A percentile compares a stretch with the other conserved stretches of the same genome.
Conservation (phyloP, 495 filamentous ascomycete species). For the Cercophora sp. region DNA sequence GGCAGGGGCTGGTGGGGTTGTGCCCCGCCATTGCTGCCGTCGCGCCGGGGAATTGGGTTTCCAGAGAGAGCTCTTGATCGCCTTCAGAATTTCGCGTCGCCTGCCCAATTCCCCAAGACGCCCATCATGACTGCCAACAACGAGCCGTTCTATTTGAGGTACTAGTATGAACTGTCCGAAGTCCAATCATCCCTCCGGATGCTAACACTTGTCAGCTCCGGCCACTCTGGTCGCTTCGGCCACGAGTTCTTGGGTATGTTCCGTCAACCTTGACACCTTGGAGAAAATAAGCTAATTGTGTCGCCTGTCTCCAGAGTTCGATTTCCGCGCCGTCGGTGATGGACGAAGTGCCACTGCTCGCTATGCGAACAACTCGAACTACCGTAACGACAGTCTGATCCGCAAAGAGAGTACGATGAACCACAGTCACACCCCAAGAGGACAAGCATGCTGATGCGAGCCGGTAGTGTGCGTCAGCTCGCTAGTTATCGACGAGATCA, state of each 20-base stretch:
- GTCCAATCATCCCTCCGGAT: background rate
- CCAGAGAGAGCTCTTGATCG: too few relatives aligned
- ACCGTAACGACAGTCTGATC: conserved; percentile 97
- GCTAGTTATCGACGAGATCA: conserved; percentile 89
- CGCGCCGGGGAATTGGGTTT: too few relatives aligned
- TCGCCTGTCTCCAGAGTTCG: conserved; percentile 89
- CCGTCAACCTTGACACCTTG: background rate
- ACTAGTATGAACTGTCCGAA: conserved; percentile 66
- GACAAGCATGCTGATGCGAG: background rate
- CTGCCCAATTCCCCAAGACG: conserved; percentile 9
- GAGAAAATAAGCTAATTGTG: too few relatives aligned
- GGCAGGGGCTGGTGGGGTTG: conserved; percentile 14
- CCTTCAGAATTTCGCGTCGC: conserved; percentile 15
- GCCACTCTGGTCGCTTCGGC: conserved; percentile 94
- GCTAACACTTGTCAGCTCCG: conserved; percentile 63
- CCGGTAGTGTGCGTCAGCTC: conserved; percentile 89
- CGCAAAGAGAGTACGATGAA: conserved; percentile 90
- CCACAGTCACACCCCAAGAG: background rate
- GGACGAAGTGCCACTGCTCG: conserved; percentile 92
- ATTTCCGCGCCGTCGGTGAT: conserved; percentile 88
- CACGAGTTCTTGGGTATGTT: conserved; percentile 92
- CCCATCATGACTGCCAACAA: conserved; percentile 31
- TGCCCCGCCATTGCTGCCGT: conserved; percentile 27
- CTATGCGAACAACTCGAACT: conserved; percentile 99
- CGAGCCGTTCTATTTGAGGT: conserved; percentile 93